phyloP scores from a whole-genome alignment of 148 eudicot species.

The Vaccinium macrocarpon region DNA sequence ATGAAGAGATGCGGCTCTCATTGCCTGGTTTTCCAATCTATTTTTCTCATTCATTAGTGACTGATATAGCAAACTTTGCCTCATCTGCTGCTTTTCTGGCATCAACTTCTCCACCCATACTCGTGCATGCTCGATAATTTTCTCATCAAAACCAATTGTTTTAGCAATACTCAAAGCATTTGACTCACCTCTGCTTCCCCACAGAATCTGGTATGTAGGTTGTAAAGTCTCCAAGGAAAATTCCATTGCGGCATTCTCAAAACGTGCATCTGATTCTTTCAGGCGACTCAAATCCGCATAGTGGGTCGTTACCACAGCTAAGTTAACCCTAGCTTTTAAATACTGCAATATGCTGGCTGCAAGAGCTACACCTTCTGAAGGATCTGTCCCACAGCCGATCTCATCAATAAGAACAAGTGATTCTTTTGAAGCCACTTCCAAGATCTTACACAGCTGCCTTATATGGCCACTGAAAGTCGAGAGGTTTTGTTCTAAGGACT shows the following conservation, averaged over 20 bases:
- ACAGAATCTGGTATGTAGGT: conserved; percentile 82
- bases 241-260: conserved; percentile 97
- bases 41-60: conserved; percentile 77
- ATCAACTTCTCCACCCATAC: conserved; percentile 70
- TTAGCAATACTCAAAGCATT: conserved; percentile 88
- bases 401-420: conserved; percentile 92
- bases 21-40: conserved; percentile 56
- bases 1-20: conserved; percentile 58
- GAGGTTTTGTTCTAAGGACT: conserved; percentile 93
- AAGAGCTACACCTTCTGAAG: conserved; percentile 93
- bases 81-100: conserved; percentile 72
- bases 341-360: conserved; percentile 90
- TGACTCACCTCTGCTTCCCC: conserved; percentile 93
- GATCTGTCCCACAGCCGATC: conserved; percentile 96
- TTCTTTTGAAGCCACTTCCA: conserved; percentile 68
- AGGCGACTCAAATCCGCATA: conserved; percentile 81
- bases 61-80: conserved; percentile 64
- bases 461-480: conserved; percentile 98
- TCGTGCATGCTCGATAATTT: conserved; percentile 68
- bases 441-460: conserved; percentile 61
- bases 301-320: conserved; percentile 93
- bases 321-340: conserved; percentile 63
- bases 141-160: conserved; percentile 73
- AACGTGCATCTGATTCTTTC: conserved; percentile 56
- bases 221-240: conserved; percentile 76